A percentile compares a stretch with the other conserved stretches of the same genome.
Conservation (phyloP, 140 eudicot species). For the Cichorium intybus region DNA sequence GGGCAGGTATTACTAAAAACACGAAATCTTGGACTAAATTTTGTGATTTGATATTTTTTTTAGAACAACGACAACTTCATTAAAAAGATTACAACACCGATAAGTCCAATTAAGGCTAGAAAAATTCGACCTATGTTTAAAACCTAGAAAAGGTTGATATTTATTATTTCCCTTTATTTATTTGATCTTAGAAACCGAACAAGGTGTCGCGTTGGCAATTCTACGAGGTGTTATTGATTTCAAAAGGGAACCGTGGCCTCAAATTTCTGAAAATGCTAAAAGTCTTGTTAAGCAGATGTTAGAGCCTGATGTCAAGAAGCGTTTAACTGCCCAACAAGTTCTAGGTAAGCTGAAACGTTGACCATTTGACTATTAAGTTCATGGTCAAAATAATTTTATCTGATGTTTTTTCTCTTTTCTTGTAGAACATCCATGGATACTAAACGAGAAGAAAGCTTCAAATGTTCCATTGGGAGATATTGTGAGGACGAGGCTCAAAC, state of each 20-base stretch:
- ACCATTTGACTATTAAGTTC: conserved; percentile 5
- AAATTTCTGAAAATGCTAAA: conserved; percentile 78
- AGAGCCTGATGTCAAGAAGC: conserved; percentile 75
- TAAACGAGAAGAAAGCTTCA: conserved; percentile 85
- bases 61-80: not conserved
- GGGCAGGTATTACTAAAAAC: conserved; percentile 67
- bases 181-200: conserved; percentile 70
- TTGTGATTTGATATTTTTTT: conserved; percentile 3
- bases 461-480: conserved; percentile 93
- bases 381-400: not conserved
- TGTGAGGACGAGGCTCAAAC: conserved; percentile 87
- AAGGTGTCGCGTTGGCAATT: conserved; percentile 91
- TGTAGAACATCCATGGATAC: conserved; percentile 92
- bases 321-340: conserved; percentile 86
- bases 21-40: not conserved
- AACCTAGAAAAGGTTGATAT: too few species aligned
- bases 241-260: conserved; percentile 98
- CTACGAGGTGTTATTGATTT: conserved; percentile 78
- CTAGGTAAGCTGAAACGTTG: conserved; percentile 53
- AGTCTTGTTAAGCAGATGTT: conserved; percentile 80
- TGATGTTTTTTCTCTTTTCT: conserved; percentile 5
- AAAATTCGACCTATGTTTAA: too few species aligned
- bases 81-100: too few species aligned
- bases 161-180: too few species aligned
- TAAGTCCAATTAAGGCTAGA: too few species aligned